Percentiles rank a stretch among this genome's conserved stretches.
These are phyloP conservation scores for Salmacisia buchloeana DNA, from an alignment of 1,284 basidiomycete species.

Conservation along the genomic window DNA sequence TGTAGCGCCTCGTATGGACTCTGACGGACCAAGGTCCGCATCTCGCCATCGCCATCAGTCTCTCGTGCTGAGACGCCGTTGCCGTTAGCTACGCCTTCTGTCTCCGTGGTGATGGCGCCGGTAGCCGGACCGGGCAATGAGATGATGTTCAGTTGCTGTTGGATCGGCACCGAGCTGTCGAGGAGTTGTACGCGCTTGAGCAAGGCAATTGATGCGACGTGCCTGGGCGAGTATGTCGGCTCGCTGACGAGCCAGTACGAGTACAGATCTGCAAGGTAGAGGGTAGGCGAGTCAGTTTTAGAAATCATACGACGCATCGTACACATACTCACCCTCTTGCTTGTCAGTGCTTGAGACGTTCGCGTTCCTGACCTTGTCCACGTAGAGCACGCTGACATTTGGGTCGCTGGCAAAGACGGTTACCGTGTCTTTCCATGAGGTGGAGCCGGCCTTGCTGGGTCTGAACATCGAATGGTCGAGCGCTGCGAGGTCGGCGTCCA, in stretches of 20 bases:
- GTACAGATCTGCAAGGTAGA: conserved; percentile 1
- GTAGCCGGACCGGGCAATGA: conserved; percentile 86
- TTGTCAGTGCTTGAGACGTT: background rate
- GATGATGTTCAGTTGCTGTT: conserved; percentile 81
- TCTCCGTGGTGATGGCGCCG: conserved; percentile 4
- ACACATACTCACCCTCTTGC: conserved; percentile 15
- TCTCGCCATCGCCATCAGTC: conserved; percentile 3
- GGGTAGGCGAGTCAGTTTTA: background rate
- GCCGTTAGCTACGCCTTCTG: conserved; percentile 9
- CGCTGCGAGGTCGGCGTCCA: conserved; percentile 22
- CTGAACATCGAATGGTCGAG: conserved; percentile 23
- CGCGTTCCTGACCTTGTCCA: conserved; percentile 34
- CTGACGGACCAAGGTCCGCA: conserved; percentile 24
- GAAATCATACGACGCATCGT: background rate
- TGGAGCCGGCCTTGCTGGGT: conserved; percentile 11
- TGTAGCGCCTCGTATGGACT: conserved; percentile 88
- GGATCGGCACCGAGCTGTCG: conserved; percentile 71
- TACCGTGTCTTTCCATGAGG: conserved; percentile 26
- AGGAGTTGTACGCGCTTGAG: conserved; percentile 84
- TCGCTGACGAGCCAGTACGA: background rate
- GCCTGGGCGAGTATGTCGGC: conserved; percentile 66
- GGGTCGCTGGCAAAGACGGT: conserved; percentile 30
- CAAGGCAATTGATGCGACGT: conserved; percentile 80
- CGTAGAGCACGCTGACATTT: conserved; percentile 28
- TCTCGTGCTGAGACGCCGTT: conserved; percentile 6